phyloP scores from a whole-genome alignment of 164 flowering plant genomes.

The Umbilicus rupestris region DNA sequence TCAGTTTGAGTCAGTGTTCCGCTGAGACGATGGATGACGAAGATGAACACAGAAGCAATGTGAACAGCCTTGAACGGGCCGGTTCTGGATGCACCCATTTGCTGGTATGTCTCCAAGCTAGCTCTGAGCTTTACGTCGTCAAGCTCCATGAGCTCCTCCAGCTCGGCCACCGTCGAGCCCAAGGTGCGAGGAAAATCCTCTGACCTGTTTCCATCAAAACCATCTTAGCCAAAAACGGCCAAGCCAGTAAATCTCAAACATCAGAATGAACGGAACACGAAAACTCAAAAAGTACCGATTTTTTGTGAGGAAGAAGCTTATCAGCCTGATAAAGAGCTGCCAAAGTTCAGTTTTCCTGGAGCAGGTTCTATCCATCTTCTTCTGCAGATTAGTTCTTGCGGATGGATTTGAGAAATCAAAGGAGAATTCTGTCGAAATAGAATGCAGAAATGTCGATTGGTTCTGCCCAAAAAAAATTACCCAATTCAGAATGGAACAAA shows the following conservation, averaged over 20 bases:
- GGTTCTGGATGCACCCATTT: slow-evolving; percentile 32
- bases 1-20: slow-evolving; percentile 14
- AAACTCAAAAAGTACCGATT: slow-evolving; percentile 41
- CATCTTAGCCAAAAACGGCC: not conserved
- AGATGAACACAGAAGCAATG: slow-evolving; percentile 46
- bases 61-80: slow-evolving; percentile 72
- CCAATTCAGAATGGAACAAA: slow-evolving; percentile 11
- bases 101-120: slow-evolving; percentile 42
- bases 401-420: slow-evolving; percentile 48
- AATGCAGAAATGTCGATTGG: slow-evolving; percentile 31
- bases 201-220: slow-evolving; percentile 31
- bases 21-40: slow-evolving; percentile 29
- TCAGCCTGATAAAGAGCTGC: slow-evolving; percentile 45
- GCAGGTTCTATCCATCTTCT: slow-evolving; percentile 6
- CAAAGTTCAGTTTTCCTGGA: slow-evolving; percentile 21
- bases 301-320: slow-evolving; percentile 45
- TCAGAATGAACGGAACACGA: not conserved
- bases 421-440: slow-evolving; percentile 26
- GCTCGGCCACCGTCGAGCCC: slow-evolving; percentile 35
- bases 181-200: slow-evolving; percentile 47
- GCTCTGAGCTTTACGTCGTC: slow-evolving; percentile 39
- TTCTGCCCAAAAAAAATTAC: slow-evolving; percentile 46
- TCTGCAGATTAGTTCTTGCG: slow-evolving; percentile 20
- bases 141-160: slow-evolving; percentile 43
- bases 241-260: not conserved